Percentiles rank a stretch among this genome's conserved stretches.
These are phyloP conservation scores for Pythium phragmitis DNA, from an alignment of 352 stramenopile species.

Conservation along the genomic window DNA sequence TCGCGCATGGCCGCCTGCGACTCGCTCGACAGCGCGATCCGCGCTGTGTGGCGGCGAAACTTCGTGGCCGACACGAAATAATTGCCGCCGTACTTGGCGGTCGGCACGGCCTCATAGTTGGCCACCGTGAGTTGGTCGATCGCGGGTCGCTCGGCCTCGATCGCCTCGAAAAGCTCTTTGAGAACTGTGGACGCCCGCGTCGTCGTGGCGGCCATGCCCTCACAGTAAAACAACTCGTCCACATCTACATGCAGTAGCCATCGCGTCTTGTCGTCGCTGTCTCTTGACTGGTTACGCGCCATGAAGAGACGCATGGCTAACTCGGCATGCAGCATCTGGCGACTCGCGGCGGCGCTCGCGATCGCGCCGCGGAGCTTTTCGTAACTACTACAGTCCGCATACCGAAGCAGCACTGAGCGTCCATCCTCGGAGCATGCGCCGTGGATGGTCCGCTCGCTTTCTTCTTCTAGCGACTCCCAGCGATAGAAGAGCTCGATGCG, in stretches of 20 bases:
- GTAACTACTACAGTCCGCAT: slow-evolving; percentile 19
- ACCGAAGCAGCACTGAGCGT: neutral
- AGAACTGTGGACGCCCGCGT: neutral
- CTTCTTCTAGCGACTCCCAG: neutral
- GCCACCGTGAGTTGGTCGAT: slow-evolving; percentile 35
- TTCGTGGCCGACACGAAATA: slow-evolving; percentile 30
- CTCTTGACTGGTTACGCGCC: neutral
- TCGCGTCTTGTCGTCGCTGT: slow-evolving; percentile 8
- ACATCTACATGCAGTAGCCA: slow-evolving; percentile 45
- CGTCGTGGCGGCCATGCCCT: slow-evolving; percentile 14
- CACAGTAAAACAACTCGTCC: slow-evolving; percentile 39
- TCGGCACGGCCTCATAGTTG: slow-evolving; percentile 41
- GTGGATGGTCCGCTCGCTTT: neutral
- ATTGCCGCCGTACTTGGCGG: slow-evolving; percentile 16
- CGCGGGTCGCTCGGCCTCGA: slow-evolving; percentile 3
- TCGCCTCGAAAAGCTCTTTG: neutral
- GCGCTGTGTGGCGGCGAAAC: slow-evolving; percentile 33
- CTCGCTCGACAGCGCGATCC: slow-evolving; percentile 23
- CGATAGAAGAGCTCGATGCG: slow-evolving; percentile 33
- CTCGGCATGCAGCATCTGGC: slow-evolving; percentile 39
- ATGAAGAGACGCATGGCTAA: slow-evolving; percentile 30
- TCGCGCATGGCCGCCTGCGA: slow-evolving; percentile 24
- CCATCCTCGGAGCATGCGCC: neutral
- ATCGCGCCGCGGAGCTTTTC: slow-evolving; percentile 5
- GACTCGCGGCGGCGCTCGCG: slow-evolving; percentile 26